phyloP scores from a whole-genome alignment of 2,329 filamentous ascomycete species.

The Neonectria punicea region DNA sequence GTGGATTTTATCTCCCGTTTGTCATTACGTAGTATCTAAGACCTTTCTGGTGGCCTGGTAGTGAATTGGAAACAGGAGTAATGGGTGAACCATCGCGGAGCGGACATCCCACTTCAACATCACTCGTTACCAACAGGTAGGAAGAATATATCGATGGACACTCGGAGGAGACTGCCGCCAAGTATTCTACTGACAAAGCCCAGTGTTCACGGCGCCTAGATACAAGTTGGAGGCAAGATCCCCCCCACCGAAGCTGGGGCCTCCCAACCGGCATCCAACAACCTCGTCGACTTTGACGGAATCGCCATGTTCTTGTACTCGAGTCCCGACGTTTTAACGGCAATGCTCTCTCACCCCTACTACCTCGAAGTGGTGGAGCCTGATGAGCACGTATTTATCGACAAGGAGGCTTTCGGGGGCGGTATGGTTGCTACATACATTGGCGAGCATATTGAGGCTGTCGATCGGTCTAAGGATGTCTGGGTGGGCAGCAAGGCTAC shows the following conservation, averaged over 20 bases:
- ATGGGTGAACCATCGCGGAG: neutral
- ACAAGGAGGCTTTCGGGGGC: slow-evolving; percentile 40
- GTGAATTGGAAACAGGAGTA: neutral
- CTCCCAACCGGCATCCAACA: slow-evolving; percentile 27
- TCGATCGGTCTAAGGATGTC: slow-evolving; percentile 36
- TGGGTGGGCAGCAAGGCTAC: slow-evolving; percentile 37
- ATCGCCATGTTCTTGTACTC: slow-evolving; percentile 46
- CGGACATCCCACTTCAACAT: slow-evolving; percentile 39
- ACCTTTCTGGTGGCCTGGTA: neutral
- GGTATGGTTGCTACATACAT: slow-evolving; percentile 44
- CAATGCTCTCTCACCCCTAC: slow-evolving; percentile 44
- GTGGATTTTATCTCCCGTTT: no score
- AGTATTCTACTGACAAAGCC: neutral
- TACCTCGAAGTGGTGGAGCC: slow-evolving; percentile 44
- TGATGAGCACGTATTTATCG: slow-evolving; percentile 45
- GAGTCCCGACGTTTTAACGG: slow-evolving; percentile 33
- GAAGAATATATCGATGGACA: neutral
- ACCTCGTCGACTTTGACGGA: slow-evolving; percentile 42
- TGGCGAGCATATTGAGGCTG: slow-evolving; percentile 40
- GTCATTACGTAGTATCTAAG: no score
- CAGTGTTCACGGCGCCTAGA: slow-evolving; percentile 19
- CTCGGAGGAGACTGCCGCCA: neutral
- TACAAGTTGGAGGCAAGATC: slow-evolving; percentile 42
- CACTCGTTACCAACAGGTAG: slow-evolving; percentile 44
- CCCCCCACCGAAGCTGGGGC: slow-evolving; percentile 36